Evolutionary conservation across 2,329 filamentous ascomycete genomes (phyloP).

Genomic region (Diaporthe nobilis): DNA sequence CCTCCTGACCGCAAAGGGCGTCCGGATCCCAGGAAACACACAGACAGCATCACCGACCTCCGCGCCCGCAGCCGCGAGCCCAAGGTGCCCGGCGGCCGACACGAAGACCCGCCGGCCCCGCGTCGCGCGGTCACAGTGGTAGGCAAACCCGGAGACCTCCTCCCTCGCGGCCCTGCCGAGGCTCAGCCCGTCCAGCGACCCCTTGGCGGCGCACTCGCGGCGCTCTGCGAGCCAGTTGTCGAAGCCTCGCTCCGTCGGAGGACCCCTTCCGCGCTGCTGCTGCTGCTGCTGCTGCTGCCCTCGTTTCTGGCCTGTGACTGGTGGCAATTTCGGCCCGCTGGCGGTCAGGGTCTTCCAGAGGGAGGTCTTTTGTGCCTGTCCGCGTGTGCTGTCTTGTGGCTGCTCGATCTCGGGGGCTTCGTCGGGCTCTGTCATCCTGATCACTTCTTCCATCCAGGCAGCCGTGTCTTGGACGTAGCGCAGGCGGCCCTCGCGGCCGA

Average conservation of each 20-base stretch:
- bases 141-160: not conserved
- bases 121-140: not conserved
- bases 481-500: not conserved
- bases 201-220: not conserved
- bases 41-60: not conserved
- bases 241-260: not conserved
- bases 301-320: rapidly evolving
- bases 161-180: not conserved
- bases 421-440: not conserved
- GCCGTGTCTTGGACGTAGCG: not conserved
- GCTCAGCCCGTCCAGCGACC: not conserved
- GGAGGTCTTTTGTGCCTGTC: not conserved
- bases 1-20: not conserved
- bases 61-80: not conserved
- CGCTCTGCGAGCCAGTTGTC: conserved; percentile 7
- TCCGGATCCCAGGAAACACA: not conserved
- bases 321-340: not conserved
- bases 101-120: not conserved
- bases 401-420: not conserved
- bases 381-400: not conserved
- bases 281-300: not conserved
- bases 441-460: not conserved
- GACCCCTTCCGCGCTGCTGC: not conserved
- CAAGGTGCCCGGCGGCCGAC: not conserved
- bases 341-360: conserved; percentile 7